These are phyloP conservation scores for Conticribra weissflogii DNA, from an alignment of 108 stramenopile genomes.

Conservation along the genomic window DNA sequence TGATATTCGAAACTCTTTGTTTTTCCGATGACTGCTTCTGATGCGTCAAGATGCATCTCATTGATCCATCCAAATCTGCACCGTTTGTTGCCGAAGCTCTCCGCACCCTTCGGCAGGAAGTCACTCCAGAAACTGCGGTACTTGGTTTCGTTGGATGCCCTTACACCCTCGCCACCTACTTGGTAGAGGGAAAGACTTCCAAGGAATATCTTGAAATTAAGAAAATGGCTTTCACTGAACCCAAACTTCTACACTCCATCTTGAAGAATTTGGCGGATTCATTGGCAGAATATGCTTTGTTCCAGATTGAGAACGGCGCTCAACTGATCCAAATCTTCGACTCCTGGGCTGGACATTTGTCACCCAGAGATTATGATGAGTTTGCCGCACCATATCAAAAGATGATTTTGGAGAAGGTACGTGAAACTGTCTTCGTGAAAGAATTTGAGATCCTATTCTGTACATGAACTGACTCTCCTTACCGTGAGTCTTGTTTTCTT, in stretches of 20 bases:
- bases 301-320: slow-evolving; percentile 96
- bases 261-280: slow-evolving; percentile 89
- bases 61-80: slow-evolving; percentile 79
- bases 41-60: slow-evolving; percentile 69
- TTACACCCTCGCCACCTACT: slow-evolving; percentile 97
- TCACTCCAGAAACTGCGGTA: slow-evolving; percentile 91
- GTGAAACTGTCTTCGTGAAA: slow-evolving; percentile 7
- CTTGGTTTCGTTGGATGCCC: slow-evolving; percentile 99
- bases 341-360: slow-evolving; percentile 97
- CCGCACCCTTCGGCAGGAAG: slow-evolving; percentile 83
- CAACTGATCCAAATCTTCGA: slow-evolving; percentile 99
- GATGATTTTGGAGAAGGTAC: slow-evolving; percentile 83
- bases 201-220: slow-evolving; percentile 94
- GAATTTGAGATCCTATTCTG: not conserved
- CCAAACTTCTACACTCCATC: slow-evolving; percentile 87
- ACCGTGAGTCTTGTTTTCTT: too few species aligned
- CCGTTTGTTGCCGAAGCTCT: slow-evolving; percentile 94
- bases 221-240: slow-evolving; percentile 92
- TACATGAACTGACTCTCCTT: not conserved
- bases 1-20: not conserved
- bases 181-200: slow-evolving; percentile 96
- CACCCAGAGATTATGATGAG: slow-evolving; percentile 90
- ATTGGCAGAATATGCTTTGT: slow-evolving; percentile 93
- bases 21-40: not conserved
- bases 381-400: slow-evolving; percentile 98